Evolutionary conservation across 768 basidiomycete species (phyloP), one percentile per base, ranked within the genome.

Genomic region (Hygrophorus pudorinus): DNA sequence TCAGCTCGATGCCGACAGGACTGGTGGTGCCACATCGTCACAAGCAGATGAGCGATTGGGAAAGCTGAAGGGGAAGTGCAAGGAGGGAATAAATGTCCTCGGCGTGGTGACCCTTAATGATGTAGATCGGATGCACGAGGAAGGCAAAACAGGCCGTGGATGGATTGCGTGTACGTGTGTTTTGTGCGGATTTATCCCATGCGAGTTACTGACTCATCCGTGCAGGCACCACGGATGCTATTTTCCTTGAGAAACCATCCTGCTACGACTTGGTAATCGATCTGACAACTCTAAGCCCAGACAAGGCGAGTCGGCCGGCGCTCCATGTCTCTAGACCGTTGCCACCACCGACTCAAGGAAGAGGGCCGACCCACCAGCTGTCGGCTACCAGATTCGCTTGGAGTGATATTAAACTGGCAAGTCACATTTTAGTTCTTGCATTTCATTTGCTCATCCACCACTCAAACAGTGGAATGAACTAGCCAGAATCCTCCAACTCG

Each of bases 231-330:
- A 88, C 88, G 1, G 88, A 91, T 50, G 79, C 86, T 7, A 75
- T 91, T 13, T 90, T 85, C 62, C 66, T 89, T 35, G 88, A 91
- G 50, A 85, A 81, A 57, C 81, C 87, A 1, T 64, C 73, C 2
- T 78, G 76, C 52, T 91, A 88, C 54, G 88, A 91, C 57, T 68
- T 91, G 11, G 63, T 91, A 40, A 79, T 91, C 48, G 85, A 91
- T 60, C 62, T 90, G 38, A 84, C 83, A 33, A 79, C 82, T 6
- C 73, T 73, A 5, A 76, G 78, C 12, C 75, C 73, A 13, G 71
- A 65, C 55, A 78, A 73, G 55, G 67, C 71, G 12, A 71, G 79
- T 16, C 72, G 81, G 38, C 85, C 85, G 1, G 75, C 75, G 1
- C 73, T 87, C 48, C 80, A 79, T 49, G 55, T 77, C 2, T 76